Evolutionary conservation across 2,329 filamentous ascomycete genomes (phyloP).

Genomic region (Hypoxylon sp.): DNA sequence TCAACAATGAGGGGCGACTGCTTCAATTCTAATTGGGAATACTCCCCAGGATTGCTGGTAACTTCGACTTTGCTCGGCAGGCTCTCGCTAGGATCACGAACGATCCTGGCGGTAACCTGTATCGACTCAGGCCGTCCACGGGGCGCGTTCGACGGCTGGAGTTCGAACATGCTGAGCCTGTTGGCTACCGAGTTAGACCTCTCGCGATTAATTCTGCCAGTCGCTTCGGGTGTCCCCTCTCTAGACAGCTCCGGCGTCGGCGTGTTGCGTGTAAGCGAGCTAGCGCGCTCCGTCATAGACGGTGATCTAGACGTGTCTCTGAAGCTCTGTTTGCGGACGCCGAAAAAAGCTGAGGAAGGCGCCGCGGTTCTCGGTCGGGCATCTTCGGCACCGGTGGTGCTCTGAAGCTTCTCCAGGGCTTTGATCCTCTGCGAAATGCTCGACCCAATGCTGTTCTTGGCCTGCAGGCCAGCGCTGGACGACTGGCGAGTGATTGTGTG

Average conservation of each 20-base stretch:
- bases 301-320: conserved; percentile 46
- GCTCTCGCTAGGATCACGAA: conserved; percentile 67
- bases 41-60: conserved; percentile 54
- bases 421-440: conserved; percentile 96
- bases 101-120: conserved; percentile 86
- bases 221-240: conserved; percentile 36
- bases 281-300: conserved; percentile 48
- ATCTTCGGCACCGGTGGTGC: conserved; percentile 47
- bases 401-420: conserved; percentile 81
- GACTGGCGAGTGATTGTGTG: conserved; percentile 63
- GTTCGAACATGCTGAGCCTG: conserved; percentile 64
- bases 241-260: conserved; percentile 41
- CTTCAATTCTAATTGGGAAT: conserved; percentile 60
- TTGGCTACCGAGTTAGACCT: conserved; percentile 64
- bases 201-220: conserved; percentile 46
- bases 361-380: conserved; percentile 41
- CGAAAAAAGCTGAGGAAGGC: conserved; percentile 54
- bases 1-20: conserved; percentile 67
- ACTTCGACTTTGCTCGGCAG: conserved; percentile 52
- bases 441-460: conserved; percentile 85
- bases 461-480: conserved; percentile 58
- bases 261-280: conserved; percentile 43
- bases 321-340: conserved; percentile 51
- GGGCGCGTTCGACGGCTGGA: conserved; percentile 45
- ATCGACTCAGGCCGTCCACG: conserved; percentile 73